These are phyloP conservation scores for Gaultheria prostrata DNA, from an alignment of 148 eudicot genomes.

Conservation along the genomic window DNA sequence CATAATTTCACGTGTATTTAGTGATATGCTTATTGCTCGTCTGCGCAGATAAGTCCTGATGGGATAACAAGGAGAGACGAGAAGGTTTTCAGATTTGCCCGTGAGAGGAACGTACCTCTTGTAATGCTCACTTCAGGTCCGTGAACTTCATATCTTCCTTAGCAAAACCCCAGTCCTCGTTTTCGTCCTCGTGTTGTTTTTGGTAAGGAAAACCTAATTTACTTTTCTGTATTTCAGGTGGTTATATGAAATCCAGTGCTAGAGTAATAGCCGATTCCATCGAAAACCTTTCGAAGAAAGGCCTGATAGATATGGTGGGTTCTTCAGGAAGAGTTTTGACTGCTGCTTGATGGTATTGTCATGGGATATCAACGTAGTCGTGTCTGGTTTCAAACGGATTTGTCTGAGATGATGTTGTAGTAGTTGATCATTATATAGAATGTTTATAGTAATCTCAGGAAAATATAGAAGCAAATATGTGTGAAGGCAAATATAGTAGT, in stretches of 20 bases:
- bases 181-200: neutral
- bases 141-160: neutral
- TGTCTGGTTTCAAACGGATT: neutral
- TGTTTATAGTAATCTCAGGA: neutral
- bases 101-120: slow-evolving; percentile 63
- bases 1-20: neutral
- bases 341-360: neutral
- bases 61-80: slow-evolving; percentile 76
- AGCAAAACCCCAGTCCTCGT: neutral
- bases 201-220: neutral
- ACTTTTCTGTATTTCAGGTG: slow-evolving; percentile 43
- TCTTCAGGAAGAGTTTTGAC: neutral
- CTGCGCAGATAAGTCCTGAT: slow-evolving; percentile 74
- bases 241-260: slow-evolving; percentile 95
- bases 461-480: neutral
- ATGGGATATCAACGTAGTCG: neutral
- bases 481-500: neutral
- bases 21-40: neutral
- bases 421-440: neutral
- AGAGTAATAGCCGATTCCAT: slow-evolving; percentile 87
- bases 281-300: slow-evolving; percentile 66
- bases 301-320: slow-evolving; percentile 37
- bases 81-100: slow-evolving; percentile 82
- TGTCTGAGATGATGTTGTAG: neutral
- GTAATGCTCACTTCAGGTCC: slow-evolving; percentile 95